phyloP scores from a whole-genome alignment of 2,329 filamentous ascomycete species.

The Huntiella moniliformis region DNA sequence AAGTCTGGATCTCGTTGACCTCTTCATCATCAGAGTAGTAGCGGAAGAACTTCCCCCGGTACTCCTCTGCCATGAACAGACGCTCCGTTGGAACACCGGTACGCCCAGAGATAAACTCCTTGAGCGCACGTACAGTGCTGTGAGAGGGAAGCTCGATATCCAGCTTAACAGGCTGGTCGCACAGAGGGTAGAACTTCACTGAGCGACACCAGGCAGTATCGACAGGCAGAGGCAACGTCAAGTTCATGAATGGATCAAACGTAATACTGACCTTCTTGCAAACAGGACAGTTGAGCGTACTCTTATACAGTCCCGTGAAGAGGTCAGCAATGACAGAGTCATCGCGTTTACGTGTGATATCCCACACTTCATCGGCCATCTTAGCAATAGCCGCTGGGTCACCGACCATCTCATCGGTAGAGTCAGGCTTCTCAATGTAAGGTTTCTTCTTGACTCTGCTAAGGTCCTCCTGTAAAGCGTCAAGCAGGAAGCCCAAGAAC shows the following conservation, averaged over 20 bases:
- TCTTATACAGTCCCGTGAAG: constrained; percentile 97
- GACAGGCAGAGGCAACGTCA: constrained; percentile 78
- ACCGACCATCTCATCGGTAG: constrained; percentile 85
- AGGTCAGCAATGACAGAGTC: constrained; percentile 90
- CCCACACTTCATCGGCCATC: constrained; percentile 77
- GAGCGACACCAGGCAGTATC: constrained; percentile 62
- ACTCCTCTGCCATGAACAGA: constrained; percentile 69
- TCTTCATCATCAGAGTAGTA: constrained; percentile 56
- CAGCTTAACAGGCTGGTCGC: constrained; percentile 50
- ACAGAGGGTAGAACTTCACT: constrained; percentile 61
- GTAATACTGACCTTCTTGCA: constrained; percentile 96
- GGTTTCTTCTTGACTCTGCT: constrained; percentile 91
- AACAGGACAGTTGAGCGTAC: constrained; percentile 75
- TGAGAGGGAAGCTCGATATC: constrained; percentile 67
- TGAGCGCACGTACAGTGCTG: constrained; percentile 47
- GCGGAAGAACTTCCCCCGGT: constrained; percentile 70
- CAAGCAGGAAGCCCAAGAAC: constrained; percentile 84
- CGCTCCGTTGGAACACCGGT: constrained; percentile 44
- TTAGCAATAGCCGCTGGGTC: constrained; percentile 61
- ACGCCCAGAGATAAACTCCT: constrained; percentile 49
- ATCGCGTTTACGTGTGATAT: constrained; percentile 79
- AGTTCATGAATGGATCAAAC: constrained; percentile 90
- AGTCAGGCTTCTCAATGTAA: constrained; percentile 94
- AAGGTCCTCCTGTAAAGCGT: constrained; percentile 85
- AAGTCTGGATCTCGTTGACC: constrained; percentile 50